These are phyloP conservation scores for Psilocybe cubensis DNA, from an alignment of 768 basidiomycete species.

Conservation along the genomic window DNA sequence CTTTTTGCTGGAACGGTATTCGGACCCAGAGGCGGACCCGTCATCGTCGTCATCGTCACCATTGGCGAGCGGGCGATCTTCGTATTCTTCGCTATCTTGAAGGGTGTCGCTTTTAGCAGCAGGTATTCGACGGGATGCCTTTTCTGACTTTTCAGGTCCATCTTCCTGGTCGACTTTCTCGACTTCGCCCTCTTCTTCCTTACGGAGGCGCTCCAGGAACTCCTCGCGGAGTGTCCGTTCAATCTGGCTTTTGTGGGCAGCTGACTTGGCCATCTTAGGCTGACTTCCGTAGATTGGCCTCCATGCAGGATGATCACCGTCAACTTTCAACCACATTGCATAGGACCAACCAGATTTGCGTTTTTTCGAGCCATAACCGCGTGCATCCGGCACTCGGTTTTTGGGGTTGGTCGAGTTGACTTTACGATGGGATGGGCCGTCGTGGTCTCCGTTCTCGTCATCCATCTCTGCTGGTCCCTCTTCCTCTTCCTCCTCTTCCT, in stretches of 20 bases:
- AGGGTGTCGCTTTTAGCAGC: slow-evolving; percentile 7
- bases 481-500: slow-evolving; percentile 50
- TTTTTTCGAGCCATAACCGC: neutral
- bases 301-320: neutral
- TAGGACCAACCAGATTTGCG: neutral
- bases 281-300: neutral
- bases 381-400: neutral
- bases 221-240: neutral
- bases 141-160: slow-evolving; percentile 12
- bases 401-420: slow-evolving; percentile 6
- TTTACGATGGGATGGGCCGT: slow-evolving; percentile 32
- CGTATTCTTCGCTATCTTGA: slow-evolving; percentile 17
- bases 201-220: neutral
- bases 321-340: neutral
- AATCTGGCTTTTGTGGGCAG: neutral
- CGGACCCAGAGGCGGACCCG: slow-evolving; percentile 24
- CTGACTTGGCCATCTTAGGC: neutral
- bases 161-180: slow-evolving; percentile 10
- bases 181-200: slow-evolving; percentile 4
- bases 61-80: slow-evolving; percentile 12
- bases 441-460: slow-evolving; percentile 34
- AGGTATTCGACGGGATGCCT: slow-evolving; percentile 11
- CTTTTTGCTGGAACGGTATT: slow-evolving; percentile 22
- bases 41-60: slow-evolving; percentile 21
- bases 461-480: slow-evolving; percentile 43